Conservation (phyloP, 345 rosid genomes). For the Rhizophora mangle region DNA sequence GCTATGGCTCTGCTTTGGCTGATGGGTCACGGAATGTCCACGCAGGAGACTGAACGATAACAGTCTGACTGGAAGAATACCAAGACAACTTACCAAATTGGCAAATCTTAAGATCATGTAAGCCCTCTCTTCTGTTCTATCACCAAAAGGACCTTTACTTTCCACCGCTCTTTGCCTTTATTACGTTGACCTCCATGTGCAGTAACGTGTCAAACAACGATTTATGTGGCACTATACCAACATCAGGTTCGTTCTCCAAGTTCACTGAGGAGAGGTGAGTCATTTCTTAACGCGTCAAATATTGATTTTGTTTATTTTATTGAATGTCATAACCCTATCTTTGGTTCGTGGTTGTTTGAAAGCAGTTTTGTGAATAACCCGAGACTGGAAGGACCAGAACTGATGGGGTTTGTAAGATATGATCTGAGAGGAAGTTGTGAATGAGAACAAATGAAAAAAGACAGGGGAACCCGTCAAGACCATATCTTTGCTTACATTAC, state of each 20-base stretch:
- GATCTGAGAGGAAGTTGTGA: conserved; percentile 49
- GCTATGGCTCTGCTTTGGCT: not conserved
- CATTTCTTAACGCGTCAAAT: not conserved
- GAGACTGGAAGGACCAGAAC: conserved; percentile 69
- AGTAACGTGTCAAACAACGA: conserved; percentile 66
- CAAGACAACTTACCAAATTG: conserved; percentile 57
- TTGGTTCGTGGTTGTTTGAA: not conserved
- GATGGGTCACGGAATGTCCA: not conserved
- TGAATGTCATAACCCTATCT: not conserved
- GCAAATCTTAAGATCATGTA: conserved; percentile 63
- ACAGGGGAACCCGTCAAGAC: not conserved
- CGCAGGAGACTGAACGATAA: conserved; percentile 61
- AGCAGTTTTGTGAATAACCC: conserved; percentile 57
- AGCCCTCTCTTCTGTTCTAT: conserved; percentile 7
- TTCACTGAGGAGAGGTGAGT: conserved; percentile 59
- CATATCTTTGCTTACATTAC: not conserved
- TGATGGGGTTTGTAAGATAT: conserved; percentile 74
- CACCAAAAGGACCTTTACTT: not conserved
- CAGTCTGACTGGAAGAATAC: conserved; percentile 61
- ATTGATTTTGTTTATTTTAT: not conserved
- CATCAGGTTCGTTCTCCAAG: conserved; percentile 60
- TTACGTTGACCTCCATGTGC: conserved; percentile 5
- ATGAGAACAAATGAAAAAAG: conserved; percentile 12
- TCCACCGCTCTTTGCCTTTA: not conserved
- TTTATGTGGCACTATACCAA: conserved; percentile 69